Evolutionary conservation across 2,329 filamentous ascomycete species (phyloP).

Genomic region (Aspergillus carbonarius): DNA sequence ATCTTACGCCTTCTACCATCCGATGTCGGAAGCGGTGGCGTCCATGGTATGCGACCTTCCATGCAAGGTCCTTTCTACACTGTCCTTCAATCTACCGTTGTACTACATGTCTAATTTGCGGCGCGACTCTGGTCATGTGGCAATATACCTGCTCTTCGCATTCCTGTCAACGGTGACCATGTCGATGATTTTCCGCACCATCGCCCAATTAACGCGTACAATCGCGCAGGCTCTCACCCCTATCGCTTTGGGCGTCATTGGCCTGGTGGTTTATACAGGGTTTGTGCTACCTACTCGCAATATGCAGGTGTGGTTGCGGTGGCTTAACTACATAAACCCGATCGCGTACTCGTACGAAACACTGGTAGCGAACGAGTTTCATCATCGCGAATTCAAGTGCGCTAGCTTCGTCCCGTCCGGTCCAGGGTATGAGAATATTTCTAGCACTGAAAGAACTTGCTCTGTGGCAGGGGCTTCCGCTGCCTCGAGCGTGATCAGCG

Average conservation of each 20-base stretch:
- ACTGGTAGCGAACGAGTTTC: conserved; percentile 78
- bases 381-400: conserved; percentile 58
- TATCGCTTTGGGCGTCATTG: conserved; percentile 45
- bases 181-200: conserved; percentile 79
- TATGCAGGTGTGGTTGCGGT: conserved; percentile 74
- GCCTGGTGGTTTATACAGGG: conserved; percentile 47
- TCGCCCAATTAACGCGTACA: conserved; percentile 69
- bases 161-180: conserved; percentile 61
- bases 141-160: conserved; percentile 67
- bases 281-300: conserved; percentile 45
- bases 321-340: conserved; percentile 77
- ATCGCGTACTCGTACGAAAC: conserved; percentile 75
- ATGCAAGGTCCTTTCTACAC: conserved; percentile 69
- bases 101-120: conserved; percentile 84
- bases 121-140: conserved; percentile 71
- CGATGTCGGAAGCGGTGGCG: not conserved
- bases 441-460: conserved; percentile 48
- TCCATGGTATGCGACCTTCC: conserved; percentile 51
- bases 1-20: conserved; percentile 19
- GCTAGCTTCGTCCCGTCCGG: conserved; percentile 42
- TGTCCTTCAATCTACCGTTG: conserved; percentile 72
- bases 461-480: conserved; percentile 55
- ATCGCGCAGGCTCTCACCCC: conserved; percentile 55
- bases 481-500: conserved; percentile 56
- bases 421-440: conserved; percentile 33